These are phyloP conservation scores for Teratosphaeria gauchensis DNA, from an alignment of 2,329 filamentous ascomycete species.

Conservation along the genomic window DNA sequence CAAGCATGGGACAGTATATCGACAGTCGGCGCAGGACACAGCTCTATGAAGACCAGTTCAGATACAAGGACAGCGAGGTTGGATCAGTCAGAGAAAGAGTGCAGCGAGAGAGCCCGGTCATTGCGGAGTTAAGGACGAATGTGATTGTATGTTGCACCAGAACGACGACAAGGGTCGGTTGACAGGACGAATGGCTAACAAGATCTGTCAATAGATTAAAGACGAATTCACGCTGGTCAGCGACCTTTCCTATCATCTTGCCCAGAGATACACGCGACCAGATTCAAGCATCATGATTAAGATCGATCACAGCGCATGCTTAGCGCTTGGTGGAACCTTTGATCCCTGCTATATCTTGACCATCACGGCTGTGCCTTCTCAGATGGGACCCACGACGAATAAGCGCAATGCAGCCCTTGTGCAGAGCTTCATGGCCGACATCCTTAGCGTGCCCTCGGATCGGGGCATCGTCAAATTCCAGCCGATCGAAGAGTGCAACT, in stretches of 20 bases:
- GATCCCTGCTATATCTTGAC: constrained; percentile 72
- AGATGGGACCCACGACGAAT: constrained; percentile 66
- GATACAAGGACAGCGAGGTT: constrained; percentile 20
- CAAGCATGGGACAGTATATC: constrained; percentile 8
- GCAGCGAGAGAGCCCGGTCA: constrained; percentile 36
- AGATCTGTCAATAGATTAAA: constrained; percentile 45
- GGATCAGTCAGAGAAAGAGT: constrained; percentile 30
- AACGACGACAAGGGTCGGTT: neutral
- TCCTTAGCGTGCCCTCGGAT: constrained; percentile 54
- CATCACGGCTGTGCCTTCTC: constrained; percentile 58
- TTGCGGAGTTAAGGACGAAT: constrained; percentile 41
- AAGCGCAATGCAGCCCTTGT: constrained; percentile 70
- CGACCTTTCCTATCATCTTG: constrained; percentile 62
- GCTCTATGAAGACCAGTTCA: constrained; percentile 26
- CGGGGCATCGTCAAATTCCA: constrained; percentile 67
- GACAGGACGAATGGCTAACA: constrained; percentile 4
- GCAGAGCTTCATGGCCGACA: constrained; percentile 63
- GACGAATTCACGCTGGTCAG: constrained; percentile 68
- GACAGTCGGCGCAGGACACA: constrained; percentile 25
- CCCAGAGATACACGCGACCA: constrained; percentile 64
- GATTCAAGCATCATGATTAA: constrained; percentile 65
- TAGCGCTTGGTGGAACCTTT: constrained; percentile 65
- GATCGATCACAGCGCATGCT: constrained; percentile 63
- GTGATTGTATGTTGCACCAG: constrained; percentile 35
- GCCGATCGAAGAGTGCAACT: constrained; percentile 58